Evolutionary conservation across 495 filamentous ascomycete genomes (phyloP), one percentile per base, ranked within the genome.

Genomic region (Penicillium macrosclerotiorum): DNA sequence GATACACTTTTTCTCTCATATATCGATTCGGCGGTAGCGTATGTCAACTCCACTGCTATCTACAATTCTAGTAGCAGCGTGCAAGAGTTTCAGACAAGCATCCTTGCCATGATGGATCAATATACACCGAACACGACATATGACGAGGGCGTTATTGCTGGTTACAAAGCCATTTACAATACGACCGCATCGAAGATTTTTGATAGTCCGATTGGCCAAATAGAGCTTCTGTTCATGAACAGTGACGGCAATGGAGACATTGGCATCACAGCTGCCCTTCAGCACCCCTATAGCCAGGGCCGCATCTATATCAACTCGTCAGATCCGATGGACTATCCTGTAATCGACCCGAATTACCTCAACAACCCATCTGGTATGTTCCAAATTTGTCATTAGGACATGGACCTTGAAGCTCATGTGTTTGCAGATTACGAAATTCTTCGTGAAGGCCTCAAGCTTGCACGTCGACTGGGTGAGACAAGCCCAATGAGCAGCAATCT

Each of bases 301-400:
- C 41, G 64, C 38, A 52, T 60, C 54, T 54, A 67, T 55, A 63
- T 67, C 62, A 57, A 64, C 49, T 52, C 67, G 50, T 51, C 65
- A 41, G 32, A 71, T 39, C 49, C 66, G 16, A 51, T 69, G 42
- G 60, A 60, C 18, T 58, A 59, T 36, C 66, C 65, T 0, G 58
- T 68, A 11, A 68, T 69, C 31, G 66, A 69, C 38, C 64, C 64
- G 11, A 64, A 64, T 24, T 68, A 64, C 25, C 41, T 66, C 1
- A 23, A 31, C n/a, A 57, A 67, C 11, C 54, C 64, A 20, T 44
- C 52, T 12, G 64, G 63, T 65, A 60, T 8, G 49, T 58, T 6
- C 5, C 4, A 8, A 19, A 8, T 4, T 8, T 14, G 7, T 2
- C 18, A 11, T 27, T 4, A 9, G 7, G 7, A 4, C 20, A 23